Conservation (phyloP, 2,329 filamentous ascomycete genomes). For the Calonectria henricotiae region DNA sequence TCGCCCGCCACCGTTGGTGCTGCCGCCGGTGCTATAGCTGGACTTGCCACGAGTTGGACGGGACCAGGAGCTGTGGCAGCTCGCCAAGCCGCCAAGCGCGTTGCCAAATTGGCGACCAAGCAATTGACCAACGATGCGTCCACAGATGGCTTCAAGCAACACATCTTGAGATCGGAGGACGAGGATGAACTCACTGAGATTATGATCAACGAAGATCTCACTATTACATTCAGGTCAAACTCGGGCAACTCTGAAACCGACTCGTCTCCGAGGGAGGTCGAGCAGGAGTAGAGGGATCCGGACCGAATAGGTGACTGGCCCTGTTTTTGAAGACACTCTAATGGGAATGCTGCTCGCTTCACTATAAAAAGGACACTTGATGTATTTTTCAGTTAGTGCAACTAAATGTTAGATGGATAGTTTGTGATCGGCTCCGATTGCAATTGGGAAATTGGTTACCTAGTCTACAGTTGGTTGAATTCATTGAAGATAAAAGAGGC, state of each 20-base stretch:
- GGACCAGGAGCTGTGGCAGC: constrained; percentile 20
- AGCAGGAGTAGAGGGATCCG: not conserved
- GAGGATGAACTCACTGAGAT: constrained; percentile 37
- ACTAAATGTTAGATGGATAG: no score
- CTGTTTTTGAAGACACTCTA: no score
- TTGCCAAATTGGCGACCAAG: constrained; percentile 5
- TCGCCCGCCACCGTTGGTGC: constrained; percentile 6
- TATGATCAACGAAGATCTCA: constrained; percentile 36
- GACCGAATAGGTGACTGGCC: no score
- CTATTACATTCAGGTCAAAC: constrained; percentile 40
- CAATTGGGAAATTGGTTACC: no score
- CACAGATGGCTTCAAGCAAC: constrained; percentile 40
- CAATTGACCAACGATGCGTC: constrained; percentile 29
- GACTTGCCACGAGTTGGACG: not conserved
- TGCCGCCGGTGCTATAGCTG: constrained; percentile 15
- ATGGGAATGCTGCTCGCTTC: no score
- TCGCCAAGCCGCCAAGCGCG: not conserved
- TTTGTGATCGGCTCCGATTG: no score
- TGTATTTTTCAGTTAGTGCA: no score
- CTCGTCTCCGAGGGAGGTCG: not conserved
- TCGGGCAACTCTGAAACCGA: constrained; percentile 39
- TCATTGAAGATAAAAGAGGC: no score
- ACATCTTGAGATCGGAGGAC: constrained; percentile 39
- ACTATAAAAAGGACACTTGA: no score
- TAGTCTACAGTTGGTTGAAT: no score